Evolutionary conservation across 1,284 basidiomycete genomes (phyloP).

Genomic region (Dichomitus squalens): DNA sequence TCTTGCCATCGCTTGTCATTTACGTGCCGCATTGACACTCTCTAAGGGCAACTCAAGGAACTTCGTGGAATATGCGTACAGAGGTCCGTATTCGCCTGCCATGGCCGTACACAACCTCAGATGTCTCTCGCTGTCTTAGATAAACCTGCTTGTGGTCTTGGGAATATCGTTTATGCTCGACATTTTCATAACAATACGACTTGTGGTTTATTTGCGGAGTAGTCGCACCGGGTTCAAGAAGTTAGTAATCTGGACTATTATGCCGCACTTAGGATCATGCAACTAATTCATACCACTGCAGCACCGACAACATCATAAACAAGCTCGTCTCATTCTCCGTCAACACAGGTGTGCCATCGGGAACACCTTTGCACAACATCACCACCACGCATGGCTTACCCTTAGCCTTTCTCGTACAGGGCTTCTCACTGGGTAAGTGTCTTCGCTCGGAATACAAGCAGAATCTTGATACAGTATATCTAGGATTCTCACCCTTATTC

Average conservation of each 20-base stretch:
- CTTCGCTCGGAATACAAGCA: not conserved
- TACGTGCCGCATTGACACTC: no score
- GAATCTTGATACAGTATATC: not conserved
- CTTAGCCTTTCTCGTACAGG: not conserved
- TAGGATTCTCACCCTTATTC: not conserved
- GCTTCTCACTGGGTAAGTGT: not conserved
- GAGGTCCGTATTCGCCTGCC: not conserved
- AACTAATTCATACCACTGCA: not conserved
- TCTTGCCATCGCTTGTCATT: no score
- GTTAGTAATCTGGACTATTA: not conserved
- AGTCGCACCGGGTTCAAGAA: constrained; percentile 1
- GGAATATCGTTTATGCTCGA: not conserved
- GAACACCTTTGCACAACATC: no score
- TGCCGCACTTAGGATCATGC: no score
- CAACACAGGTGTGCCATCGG: not conserved
- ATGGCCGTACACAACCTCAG: not conserved
- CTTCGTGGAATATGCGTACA: not conserved
- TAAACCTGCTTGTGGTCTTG: not conserved
- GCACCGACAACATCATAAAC: not conserved
- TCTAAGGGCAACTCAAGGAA: no score
- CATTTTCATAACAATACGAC: not conserved
- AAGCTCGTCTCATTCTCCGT: not conserved
- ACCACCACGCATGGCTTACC: no score
- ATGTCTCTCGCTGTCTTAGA: not conserved
- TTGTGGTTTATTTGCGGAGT: not conserved